Percentiles rank a stretch among this genome's conserved stretches.
These are phyloP conservation scores for Colletotrichum sp. DNA, from an alignment of 2,329 filamentous ascomycete genomes.

Conservation along the genomic window DNA sequence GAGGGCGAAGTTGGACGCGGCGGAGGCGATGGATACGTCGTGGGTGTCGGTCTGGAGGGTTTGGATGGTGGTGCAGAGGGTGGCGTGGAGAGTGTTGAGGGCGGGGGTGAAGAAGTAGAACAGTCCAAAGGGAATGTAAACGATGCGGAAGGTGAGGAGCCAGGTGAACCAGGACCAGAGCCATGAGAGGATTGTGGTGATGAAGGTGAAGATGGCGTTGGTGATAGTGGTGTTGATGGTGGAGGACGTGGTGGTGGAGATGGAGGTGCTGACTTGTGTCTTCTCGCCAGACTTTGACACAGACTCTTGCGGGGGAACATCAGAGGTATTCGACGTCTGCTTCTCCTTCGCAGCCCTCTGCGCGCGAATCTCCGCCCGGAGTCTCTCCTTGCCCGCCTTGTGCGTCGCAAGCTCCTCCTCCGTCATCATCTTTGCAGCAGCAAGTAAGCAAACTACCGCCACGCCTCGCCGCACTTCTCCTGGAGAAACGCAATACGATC, in stretches of 20 bases:
- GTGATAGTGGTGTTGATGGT: not conserved
- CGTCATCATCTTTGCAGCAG: not conserved
- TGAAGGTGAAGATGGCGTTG: not conserved
- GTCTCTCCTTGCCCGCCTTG: not conserved
- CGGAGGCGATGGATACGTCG: not conserved
- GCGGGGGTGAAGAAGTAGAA: not conserved
- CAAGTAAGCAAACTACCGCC: not conserved
- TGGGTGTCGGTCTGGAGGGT: not conserved
- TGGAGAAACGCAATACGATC: not conserved
- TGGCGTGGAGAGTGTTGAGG: not conserved
- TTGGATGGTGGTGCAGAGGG: not conserved
- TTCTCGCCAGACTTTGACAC: not conserved
- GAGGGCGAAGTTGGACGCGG: not conserved
- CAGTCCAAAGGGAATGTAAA: not conserved
- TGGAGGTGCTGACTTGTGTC: not conserved
- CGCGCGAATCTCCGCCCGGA: not conserved
- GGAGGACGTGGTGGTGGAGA: not conserved
- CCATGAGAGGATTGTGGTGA: not conserved
- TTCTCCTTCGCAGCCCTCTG: not conserved
- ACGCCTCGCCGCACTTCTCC: not conserved
- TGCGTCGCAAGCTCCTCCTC: not conserved
- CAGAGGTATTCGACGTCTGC: not conserved
- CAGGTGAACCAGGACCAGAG: not conserved
- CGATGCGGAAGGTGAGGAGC: not conserved
- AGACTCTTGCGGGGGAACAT: not conserved